Evolutionary conservation across 176 grass and related monocot species (phyloP).

Genomic region (Aegilops speltoides): DNA sequence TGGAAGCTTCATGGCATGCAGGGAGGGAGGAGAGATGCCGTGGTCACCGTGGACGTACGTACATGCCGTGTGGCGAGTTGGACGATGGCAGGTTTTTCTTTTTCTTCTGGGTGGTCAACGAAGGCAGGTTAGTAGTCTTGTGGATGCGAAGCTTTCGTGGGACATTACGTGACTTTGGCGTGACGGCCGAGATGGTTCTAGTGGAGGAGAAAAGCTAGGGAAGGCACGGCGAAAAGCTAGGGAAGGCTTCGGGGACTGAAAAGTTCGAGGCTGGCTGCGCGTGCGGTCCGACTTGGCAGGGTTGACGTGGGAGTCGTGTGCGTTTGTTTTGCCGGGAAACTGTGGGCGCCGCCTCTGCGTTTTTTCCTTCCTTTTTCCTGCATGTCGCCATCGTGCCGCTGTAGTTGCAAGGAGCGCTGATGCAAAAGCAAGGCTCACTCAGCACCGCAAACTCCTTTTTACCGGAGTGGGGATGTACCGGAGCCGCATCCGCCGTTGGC

Average conservation of each 20-base stretch:
- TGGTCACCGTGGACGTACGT: not conserved
- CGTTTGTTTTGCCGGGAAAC: no score
- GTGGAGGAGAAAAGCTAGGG: not conserved
- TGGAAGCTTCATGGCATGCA: conserved; percentile 46
- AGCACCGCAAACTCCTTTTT: no score
- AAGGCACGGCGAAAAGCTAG: not conserved
- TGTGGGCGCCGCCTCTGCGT: no score
- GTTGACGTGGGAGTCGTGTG: no score
- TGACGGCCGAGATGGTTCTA: not conserved
- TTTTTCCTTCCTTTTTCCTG: no score
- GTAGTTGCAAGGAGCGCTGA: no score
- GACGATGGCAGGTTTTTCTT: not conserved
- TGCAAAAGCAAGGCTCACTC: no score
- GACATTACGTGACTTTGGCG: not conserved
- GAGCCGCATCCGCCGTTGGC: no score
- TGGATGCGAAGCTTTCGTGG: not conserved
- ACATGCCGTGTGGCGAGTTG: not conserved
- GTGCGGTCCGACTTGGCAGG: not conserved
- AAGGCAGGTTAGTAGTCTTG: no score
- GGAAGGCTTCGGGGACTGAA: not conserved
- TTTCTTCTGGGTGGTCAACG: not conserved
- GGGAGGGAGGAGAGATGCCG: not conserved
- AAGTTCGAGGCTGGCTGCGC: not conserved
- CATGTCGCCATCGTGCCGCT: no score
- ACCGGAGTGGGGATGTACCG: no score